Conservation (phyloP, 192 early-diverging fungal species). For the Obelidium mucronatum region DNA sequence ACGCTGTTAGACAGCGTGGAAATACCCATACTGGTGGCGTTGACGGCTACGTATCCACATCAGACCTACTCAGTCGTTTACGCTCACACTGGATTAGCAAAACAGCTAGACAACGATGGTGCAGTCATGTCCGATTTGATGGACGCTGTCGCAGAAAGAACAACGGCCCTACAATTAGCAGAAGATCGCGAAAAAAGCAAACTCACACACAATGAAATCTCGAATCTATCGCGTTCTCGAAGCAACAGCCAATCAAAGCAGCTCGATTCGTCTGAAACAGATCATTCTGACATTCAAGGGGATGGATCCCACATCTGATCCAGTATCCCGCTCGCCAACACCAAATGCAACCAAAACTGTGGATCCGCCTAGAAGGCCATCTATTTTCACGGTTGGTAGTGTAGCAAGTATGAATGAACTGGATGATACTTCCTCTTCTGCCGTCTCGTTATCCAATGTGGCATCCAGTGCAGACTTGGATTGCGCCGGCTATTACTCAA, state of each 20-base stretch:
- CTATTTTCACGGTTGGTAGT: constrained; percentile 31
- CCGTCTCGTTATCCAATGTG: not conserved
- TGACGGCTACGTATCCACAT: constrained; percentile 5
- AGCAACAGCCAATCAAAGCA: not conserved
- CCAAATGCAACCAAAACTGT: not conserved
- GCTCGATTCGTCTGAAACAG: not conserved
- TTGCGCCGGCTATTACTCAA: not conserved
- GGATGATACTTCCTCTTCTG: not conserved
- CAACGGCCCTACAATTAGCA: not conserved
- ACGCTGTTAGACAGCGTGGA: not conserved
- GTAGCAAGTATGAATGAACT: not conserved
- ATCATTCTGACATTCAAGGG: not conserved
- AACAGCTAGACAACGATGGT: too few species aligned
- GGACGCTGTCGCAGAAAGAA: constrained; percentile 14
- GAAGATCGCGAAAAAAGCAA: not conserved
- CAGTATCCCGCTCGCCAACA: not conserved
- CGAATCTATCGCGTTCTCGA: not conserved
- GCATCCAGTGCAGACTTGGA: not conserved
- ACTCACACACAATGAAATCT: not conserved
- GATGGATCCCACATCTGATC: not conserved
- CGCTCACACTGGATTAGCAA: not conserved
- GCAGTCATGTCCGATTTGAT: not conserved
- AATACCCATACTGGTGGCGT: not conserved
- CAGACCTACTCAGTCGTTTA: not conserved
- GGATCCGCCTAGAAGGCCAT: not conserved